Percentiles rank a stretch among this genome's conserved stretches.
phyloP scores from a whole-genome alignment of 2,329 filamentous ascomycete genomes.

The Elsinoe necatrix region DNA sequence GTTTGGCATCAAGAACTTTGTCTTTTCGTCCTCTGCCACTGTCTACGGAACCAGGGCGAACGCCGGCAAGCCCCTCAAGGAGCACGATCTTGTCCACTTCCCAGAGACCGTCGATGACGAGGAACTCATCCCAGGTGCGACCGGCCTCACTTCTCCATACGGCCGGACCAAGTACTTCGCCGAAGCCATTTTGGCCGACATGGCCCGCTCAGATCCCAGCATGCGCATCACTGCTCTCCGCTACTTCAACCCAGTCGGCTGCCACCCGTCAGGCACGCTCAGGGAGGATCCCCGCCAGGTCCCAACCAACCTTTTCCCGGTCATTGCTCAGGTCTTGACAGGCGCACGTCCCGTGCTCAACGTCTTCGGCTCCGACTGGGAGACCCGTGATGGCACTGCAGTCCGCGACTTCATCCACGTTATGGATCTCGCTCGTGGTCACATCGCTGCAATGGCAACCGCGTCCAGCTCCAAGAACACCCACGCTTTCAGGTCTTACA shows the following conservation, averaged over 20 bases:
- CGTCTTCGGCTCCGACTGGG: slow-evolving; percentile 58
- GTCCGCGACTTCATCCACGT: slow-evolving; percentile 63
- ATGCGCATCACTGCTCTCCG: slow-evolving; percentile 57
- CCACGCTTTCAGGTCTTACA: slow-evolving; percentile 32
- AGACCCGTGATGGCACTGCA: slow-evolving; percentile 57
- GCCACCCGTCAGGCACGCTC: slow-evolving; percentile 54
- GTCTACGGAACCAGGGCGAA: slow-evolving; percentile 46
- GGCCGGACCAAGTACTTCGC: slow-evolving; percentile 60
- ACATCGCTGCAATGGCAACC: slow-evolving; percentile 50
- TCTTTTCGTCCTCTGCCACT: slow-evolving; percentile 60
- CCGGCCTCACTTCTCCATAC: slow-evolving; percentile 56
- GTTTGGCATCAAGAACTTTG: slow-evolving; percentile 55
- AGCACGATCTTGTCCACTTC: slow-evolving; percentile 24
- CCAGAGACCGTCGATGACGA: slow-evolving; percentile 36
- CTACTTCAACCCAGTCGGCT: slow-evolving; percentile 62
- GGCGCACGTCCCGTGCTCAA: slow-evolving; percentile 47
- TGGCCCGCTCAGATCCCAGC: slow-evolving; percentile 50
- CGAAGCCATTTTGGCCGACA: slow-evolving; percentile 56
- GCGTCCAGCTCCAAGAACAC: slow-evolving; percentile 26
- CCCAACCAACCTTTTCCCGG: slow-evolving; percentile 57
- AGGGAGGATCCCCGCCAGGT: slow-evolving; percentile 55
- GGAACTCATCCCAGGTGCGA: slow-evolving; percentile 37
- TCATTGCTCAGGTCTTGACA: slow-evolving; percentile 54
- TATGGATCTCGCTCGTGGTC: slow-evolving; percentile 54
- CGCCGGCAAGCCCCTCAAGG: slow-evolving; percentile 21